A percentile compares a stretch with the other conserved stretches of the same genome.
Evolutionary conservation across 805 yeast genomes (phyloP).

Genomic region (Suhomyces tanzawaensis): DNA sequence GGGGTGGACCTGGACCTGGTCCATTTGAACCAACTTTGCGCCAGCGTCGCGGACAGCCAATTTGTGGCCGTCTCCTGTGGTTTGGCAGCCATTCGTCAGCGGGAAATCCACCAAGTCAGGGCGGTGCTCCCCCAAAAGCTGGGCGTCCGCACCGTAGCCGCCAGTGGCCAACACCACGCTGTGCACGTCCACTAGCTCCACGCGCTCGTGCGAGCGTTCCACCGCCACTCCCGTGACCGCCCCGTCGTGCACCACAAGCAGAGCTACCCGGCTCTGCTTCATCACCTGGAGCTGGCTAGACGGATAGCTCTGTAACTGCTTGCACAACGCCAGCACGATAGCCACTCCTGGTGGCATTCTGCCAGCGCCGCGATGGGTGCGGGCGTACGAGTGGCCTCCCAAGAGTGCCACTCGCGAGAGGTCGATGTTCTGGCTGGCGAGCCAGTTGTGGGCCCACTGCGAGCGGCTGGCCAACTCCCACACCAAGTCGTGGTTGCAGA

Average conservation of each 20-base stretch:
- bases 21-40: slow-evolving; percentile 55
- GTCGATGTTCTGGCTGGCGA: slow-evolving; percentile 26
- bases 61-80: slow-evolving; percentile 59
- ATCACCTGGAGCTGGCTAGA: slow-evolving; percentile 21
- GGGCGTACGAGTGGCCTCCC: slow-evolving; percentile 41
- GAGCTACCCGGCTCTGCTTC: slow-evolving; percentile 14
- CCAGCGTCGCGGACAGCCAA: slow-evolving; percentile 43
- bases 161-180: slow-evolving; percentile 57
- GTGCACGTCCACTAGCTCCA: slow-evolving; percentile 9
- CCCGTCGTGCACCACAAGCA: slow-evolving; percentile 21
- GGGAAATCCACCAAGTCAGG: slow-evolving; percentile 48
- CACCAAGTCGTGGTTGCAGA: slow-evolving; percentile 25
- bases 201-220: slow-evolving; percentile 17
- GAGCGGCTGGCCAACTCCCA: slow-evolving; percentile 24
- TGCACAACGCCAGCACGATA: slow-evolving; percentile 46
- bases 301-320: slow-evolving; percentile 29
- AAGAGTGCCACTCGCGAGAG: slow-evolving; percentile 30
- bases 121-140: slow-evolving; percentile 38
- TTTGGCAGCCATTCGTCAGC: slow-evolving; percentile 54
- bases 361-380: slow-evolving; percentile 41
- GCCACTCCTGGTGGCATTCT: slow-evolving; percentile 60
- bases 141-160: slow-evolving; percentile 49
- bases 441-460: slow-evolving; percentile 33
- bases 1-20: slow-evolving; percentile 60
- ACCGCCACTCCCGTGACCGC: slow-evolving; percentile 45